These are phyloP conservation scores for Volvox reticuliferus DNA, from an alignment of 139 green algal genomes.

Conservation along the genomic window DNA sequence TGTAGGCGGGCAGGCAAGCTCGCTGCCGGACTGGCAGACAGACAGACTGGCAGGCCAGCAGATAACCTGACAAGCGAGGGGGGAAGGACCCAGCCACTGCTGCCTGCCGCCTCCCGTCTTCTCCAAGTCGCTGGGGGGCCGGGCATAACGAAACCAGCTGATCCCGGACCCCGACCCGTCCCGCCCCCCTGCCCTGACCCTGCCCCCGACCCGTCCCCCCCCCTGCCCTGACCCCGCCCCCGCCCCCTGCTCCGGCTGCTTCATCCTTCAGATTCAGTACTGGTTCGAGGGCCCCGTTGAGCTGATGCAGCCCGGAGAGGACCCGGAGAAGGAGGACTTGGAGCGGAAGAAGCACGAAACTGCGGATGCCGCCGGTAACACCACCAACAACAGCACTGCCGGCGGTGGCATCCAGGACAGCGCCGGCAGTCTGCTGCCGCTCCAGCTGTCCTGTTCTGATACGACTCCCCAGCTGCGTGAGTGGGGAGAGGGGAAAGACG, in stretches of 20 bases:
- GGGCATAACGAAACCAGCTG: too few species aligned
- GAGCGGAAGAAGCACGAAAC: background rate
- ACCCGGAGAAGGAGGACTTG: background rate
- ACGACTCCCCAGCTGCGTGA: background rate
- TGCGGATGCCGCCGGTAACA: background rate
- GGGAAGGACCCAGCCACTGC: too few species aligned
- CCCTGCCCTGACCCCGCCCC: too few species aligned
- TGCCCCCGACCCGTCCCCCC: too few species aligned
- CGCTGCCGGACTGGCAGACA: too few species aligned
- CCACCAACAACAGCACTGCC: background rate
- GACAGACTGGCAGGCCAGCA: too few species aligned
- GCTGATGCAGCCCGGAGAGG: background rate
- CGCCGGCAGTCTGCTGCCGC: background rate
- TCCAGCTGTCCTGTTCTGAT: background rate
- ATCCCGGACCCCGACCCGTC: too few species aligned
- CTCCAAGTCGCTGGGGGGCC: too few species aligned
- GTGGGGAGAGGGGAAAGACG: background rate
- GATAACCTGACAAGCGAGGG: too few species aligned
- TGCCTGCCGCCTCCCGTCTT: too few species aligned
- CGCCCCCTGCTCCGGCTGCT: background rate
- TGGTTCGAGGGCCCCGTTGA: background rate
- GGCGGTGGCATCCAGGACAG: background rate
- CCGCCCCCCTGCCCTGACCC: too few species aligned
- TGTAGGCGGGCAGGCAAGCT: too few species aligned
- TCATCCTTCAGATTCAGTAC: background rate